Conservation (phyloP, 441 rosid genomes). For the Bruguiera hainesii region DNA sequence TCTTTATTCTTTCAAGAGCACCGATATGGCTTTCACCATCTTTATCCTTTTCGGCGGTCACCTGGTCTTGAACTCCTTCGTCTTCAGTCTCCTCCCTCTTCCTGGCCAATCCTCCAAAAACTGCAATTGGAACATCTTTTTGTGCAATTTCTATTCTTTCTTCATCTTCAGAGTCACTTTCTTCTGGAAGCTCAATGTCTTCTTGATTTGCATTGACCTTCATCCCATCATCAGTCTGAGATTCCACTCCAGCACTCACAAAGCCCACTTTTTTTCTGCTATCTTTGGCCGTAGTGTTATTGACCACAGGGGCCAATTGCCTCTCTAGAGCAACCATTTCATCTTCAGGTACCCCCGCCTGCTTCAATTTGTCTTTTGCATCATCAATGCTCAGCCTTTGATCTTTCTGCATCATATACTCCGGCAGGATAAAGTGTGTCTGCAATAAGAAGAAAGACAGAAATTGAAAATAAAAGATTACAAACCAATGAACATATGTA, state of each 20-base stretch:
- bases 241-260: constrained; percentile 87
- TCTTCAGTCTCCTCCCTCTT: constrained; percentile 59
- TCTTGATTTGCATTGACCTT: constrained; percentile 50
- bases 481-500: background rate
- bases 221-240: constrained; percentile 45
- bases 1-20: constrained; percentile 81
- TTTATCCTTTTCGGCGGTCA: constrained; percentile 18
- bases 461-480: background rate
- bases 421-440: constrained; percentile 84
- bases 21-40: constrained; percentile 62
- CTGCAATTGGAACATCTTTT: constrained; percentile 81
- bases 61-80: constrained; percentile 24
- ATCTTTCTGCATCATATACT: constrained; percentile 86
- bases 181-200: constrained; percentile 84
- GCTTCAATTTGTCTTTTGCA: constrained; percentile 81
- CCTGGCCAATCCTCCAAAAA: constrained; percentile 71
- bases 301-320: constrained; percentile 60
- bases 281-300: constrained; percentile 36
- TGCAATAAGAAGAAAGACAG: constrained; percentile 26
- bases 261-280: constrained; percentile 62
- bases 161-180: constrained; percentile 73
- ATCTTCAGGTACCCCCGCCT: constrained; percentile 76
- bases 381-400: constrained; percentile 69
- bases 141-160: constrained; percentile 71
- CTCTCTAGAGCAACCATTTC: constrained; percentile 95